Percentiles rank a stretch among this genome's conserved stretches.
phyloP scores from a whole-genome alignment of 2,329 filamentous ascomycete species.

The Alternaria sp. region DNA sequence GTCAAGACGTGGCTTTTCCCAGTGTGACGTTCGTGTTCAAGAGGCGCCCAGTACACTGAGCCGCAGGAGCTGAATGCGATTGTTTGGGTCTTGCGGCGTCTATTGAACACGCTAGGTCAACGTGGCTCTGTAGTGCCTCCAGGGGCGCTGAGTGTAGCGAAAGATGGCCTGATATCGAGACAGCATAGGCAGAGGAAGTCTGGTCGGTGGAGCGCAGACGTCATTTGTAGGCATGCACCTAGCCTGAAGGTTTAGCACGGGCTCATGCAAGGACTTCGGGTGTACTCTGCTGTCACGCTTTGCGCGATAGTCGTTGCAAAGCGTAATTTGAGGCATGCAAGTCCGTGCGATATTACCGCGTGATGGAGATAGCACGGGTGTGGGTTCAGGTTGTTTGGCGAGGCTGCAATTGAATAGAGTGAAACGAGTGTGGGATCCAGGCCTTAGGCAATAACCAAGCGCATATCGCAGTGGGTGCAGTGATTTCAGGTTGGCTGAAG shows the following conservation, averaged over 20 bases:
- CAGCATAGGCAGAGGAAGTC: background rate
- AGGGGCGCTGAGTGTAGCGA: background rate
- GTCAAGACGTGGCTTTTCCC: background rate
- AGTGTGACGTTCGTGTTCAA: background rate
- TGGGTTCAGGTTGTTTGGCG: background rate
- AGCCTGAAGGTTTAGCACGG: background rate
- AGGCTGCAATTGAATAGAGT: background rate
- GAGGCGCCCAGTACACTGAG: background rate
- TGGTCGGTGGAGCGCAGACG: background rate
- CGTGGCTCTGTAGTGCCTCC: slow-evolving; percentile 1
- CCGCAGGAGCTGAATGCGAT: background rate
- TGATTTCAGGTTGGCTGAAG: background rate
- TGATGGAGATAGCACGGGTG: slow-evolving; percentile 1
- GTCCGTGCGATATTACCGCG: background rate
- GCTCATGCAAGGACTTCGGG: background rate
- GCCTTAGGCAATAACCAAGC: background rate
- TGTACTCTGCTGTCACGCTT: background rate
- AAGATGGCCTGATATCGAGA: background rate
- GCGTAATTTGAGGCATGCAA: background rate
- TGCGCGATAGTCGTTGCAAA: background rate
- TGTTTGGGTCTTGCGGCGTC: background rate
- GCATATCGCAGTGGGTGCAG: background rate
- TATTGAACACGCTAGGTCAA: background rate
- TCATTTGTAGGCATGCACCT: background rate
- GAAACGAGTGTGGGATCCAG: slow-evolving; percentile 9